Evolutionary conservation across 805 yeast species (phyloP).

Genomic region (Barnettozyma pratensis): DNA sequence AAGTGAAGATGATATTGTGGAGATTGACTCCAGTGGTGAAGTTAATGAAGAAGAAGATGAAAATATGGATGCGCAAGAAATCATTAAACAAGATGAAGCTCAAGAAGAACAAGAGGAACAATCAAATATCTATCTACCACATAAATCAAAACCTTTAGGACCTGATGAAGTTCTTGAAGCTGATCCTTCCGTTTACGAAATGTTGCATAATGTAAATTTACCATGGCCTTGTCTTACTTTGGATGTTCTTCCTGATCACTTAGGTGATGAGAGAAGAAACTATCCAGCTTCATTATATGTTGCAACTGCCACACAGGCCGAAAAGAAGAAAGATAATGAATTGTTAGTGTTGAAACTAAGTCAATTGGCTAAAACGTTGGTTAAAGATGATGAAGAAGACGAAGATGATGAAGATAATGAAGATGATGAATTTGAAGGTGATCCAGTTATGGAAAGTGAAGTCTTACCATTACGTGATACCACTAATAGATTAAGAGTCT

Average conservation of each 20-base stretch:
- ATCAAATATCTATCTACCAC: conserved; percentile 72
- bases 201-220: conserved; percentile 88
- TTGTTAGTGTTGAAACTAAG: conserved; percentile 78
- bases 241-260: conserved; percentile 79
- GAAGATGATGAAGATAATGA: conserved; percentile 72
- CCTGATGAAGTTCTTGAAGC: conserved; percentile 96
- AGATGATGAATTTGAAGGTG: conserved; percentile 65
- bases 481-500: conserved; percentile 82
- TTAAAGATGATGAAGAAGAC: conserved; percentile 75
- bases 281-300: conserved; percentile 85
- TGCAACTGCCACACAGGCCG: conserved; percentile 93
- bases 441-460: conserved; percentile 86
- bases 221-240: conserved; percentile 97
- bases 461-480: conserved; percentile 73
- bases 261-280: conserved; percentile 83
- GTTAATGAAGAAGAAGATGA: conserved; percentile 35
- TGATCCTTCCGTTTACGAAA: conserved; percentile 92
- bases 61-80: conserved; percentile 30
- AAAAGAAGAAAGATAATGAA: conserved; percentile 82
- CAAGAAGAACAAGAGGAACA: conserved; percentile 34
- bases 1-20: conserved; percentile 85
- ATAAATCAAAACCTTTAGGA: conserved; percentile 82
- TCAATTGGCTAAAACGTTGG: conserved; percentile 77
- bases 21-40: conserved; percentile 61
- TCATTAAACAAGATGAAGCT: conserved; percentile 31